Base-by-base conservation (phyloP, 2,329 filamentous ascomycete genomes). In the Colletotrichum orchidophilum region DNA sequence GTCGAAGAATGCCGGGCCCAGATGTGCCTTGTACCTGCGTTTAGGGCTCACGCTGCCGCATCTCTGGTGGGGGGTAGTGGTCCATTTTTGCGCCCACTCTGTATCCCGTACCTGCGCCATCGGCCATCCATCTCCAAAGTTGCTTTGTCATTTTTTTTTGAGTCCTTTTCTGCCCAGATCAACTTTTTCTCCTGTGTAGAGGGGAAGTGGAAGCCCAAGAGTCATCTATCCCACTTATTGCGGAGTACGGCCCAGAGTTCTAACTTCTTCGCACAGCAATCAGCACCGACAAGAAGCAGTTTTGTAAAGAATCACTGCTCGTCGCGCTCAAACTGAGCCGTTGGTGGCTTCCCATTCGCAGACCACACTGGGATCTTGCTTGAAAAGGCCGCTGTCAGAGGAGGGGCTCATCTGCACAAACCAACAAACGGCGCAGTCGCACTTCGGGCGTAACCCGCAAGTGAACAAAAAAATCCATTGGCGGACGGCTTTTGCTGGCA, bases 21-120 rank as follows among this genome's bases (percentile, higher is more conserved):
- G 39, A 63, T 62, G 68, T 53, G 69, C 53, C 69, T 52, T 63
- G 69, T 71, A 63, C 69, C 69, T 71, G 69, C 64, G 69, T 71
- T 71, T 69, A 71, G 69, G 69, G 69, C 69, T 71, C 53, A 55
- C 33, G 31, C 52, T 49, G 65, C 52, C 63, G 69, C 69, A 68
- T 54, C 52, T 59, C 29, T 46, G 39, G n/a, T 54, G 53, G 66
- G 52, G 67, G 42, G 58, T 31, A 6, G 21, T 21, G 55, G 33
- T 24, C 67, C 57, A 39, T 3, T 27, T 46, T 57, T 55, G 49
- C 57, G 26, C 55, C 21, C 13, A 24, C 24, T 13, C 11, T 3
- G 21, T 18, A n/a, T 31, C 26, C 26, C n/a, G n/a, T n/a, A n/a
- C n/a, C n/a, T n/a, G n/a, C n/a, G n/a, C n/a, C n/a, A n/a, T n/a